phyloP scores from a whole-genome alignment of 2,329 filamentous ascomycete species.

The Decorospora gaudefroyi region DNA sequence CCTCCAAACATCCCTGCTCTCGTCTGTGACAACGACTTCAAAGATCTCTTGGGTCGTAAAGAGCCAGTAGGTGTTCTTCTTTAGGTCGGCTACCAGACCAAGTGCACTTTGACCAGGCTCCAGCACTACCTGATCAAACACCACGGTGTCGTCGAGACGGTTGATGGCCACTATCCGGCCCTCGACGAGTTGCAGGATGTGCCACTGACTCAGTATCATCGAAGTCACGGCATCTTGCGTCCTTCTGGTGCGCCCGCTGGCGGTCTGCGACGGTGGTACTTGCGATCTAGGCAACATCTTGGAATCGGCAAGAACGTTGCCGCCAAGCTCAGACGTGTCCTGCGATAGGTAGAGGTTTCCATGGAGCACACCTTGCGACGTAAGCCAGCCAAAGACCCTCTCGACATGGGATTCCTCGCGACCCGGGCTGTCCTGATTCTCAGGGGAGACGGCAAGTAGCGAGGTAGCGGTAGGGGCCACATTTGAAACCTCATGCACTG shows the following conservation, averaged over 20 bases:
- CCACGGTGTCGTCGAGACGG: slow-evolving; percentile 78
- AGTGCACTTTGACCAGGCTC: slow-evolving; percentile 77
- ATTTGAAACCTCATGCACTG: slow-evolving; percentile 71
- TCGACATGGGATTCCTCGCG: slow-evolving; percentile 64
- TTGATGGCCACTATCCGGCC: slow-evolving; percentile 84
- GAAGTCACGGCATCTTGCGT: slow-evolving; percentile 75
- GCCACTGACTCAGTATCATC: slow-evolving; percentile 89
- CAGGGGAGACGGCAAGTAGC: slow-evolving; percentile 74
- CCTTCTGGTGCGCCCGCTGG: slow-evolving; percentile 66
- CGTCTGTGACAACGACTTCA: slow-evolving; percentile 87
- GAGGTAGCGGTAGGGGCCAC: slow-evolving; percentile 65
- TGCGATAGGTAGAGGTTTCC: slow-evolving; percentile 73
- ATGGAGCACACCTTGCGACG: slow-evolving; percentile 82
- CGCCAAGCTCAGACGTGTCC: slow-evolving; percentile 67
- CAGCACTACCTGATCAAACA: slow-evolving; percentile 86
- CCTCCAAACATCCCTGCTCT: slow-evolving; percentile 92
- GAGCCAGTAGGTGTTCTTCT: slow-evolving; percentile 97
- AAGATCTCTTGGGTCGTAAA: slow-evolving; percentile 91
- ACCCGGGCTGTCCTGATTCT: slow-evolving; percentile 58
- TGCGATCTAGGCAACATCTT: slow-evolving; percentile 76
- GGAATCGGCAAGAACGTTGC: slow-evolving; percentile 75
- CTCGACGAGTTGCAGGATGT: slow-evolving; percentile 82
- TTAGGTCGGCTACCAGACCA: slow-evolving; percentile 84
- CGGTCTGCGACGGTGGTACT: slow-evolving; percentile 69
- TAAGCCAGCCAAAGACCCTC: slow-evolving; percentile 87